A percentile compares a stretch with the other conserved stretches of the same genome.
phyloP scores from a whole-genome alignment of 208 protist species.

The Lotmaria passim region DNA sequence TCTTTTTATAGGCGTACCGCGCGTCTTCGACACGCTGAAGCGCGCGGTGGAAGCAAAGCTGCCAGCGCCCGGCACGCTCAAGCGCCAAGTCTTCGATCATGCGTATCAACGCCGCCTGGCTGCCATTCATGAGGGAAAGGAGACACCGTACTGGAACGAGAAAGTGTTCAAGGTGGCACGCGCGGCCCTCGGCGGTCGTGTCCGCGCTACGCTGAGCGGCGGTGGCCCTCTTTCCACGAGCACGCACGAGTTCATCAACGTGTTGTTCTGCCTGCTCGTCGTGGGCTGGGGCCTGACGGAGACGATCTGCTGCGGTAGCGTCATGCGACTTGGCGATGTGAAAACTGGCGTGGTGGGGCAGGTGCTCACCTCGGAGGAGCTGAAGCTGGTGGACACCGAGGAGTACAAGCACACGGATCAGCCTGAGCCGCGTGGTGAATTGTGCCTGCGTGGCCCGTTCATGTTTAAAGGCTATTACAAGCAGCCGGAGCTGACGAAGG shows the following conservation, averaged over 20 bases:
- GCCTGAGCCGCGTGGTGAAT: conserved; percentile 76
- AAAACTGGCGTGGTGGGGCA: conserved; percentile 58
- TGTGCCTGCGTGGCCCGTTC: conserved; percentile 79
- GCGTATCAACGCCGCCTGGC: conserved; percentile 60
- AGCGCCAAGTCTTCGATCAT: conserved; percentile 73
- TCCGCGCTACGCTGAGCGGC: conserved; percentile 66
- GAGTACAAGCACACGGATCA: conserved; percentile 79
- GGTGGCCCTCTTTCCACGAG: conserved; percentile 71
- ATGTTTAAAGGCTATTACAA: conserved; percentile 94
- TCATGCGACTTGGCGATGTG: conserved; percentile 62
- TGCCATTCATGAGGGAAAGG: conserved; percentile 69
- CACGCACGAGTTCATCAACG: conserved; percentile 88
- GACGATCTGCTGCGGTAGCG: conserved; percentile 66
- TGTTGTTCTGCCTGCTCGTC: conserved; percentile 70
- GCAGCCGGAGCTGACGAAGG: conserved; percentile 82
- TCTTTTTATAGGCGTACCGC: conserved; percentile 77
- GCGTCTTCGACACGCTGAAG: conserved; percentile 88
- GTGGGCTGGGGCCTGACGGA: conserved; percentile 92
- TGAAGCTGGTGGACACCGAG: conserved; percentile 91
- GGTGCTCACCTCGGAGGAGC: conserved; percentile 65
- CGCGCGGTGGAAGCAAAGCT: conserved; percentile 74
- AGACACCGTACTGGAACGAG: conserved; percentile 85
- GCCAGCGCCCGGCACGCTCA: conserved; percentile 53
- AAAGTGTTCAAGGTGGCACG: conserved; percentile 68
- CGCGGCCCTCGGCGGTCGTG: conserved; percentile 64